Percentiles rank a stretch among this genome's conserved stretches.
Evolutionary conservation across 75 land plant species (phyloP).

Genomic region (Ceratopteris richardii): DNA sequence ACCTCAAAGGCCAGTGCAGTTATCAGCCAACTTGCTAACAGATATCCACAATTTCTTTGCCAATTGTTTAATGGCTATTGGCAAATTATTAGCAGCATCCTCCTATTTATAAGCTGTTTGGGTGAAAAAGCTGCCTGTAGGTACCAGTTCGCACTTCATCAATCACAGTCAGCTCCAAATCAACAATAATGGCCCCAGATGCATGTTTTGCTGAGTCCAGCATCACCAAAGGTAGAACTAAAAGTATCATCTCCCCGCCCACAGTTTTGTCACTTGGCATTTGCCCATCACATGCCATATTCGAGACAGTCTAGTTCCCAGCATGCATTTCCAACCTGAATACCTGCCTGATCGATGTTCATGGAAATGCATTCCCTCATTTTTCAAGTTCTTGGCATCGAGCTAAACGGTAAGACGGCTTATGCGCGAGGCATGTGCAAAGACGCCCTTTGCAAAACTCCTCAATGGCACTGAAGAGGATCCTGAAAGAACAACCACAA

Average conservation of each 20-base stretch:
- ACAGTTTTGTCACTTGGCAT: conserved; percentile 2
- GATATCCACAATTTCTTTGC: conserved; percentile 43
- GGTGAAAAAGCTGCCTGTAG: conserved; percentile 20
- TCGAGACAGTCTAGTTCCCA: too few relatives aligned
- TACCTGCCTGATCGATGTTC: too few relatives aligned
- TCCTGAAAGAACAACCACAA: too few relatives aligned
- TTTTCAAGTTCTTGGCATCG: too few relatives aligned
- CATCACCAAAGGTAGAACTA: not conserved
- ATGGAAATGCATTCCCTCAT: not conserved
- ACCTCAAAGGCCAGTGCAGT: too few relatives aligned
- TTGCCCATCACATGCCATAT: not conserved
- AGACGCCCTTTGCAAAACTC: too few relatives aligned
- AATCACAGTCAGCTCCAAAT: conserved; percentile 30
- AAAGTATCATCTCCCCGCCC: not conserved
- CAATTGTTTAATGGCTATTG: conserved; percentile 15
- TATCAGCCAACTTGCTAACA: conserved; percentile 29
- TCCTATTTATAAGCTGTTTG: not conserved
- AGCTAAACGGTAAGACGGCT: too few relatives aligned
- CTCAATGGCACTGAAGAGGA: too few relatives aligned
- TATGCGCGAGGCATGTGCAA: too few relatives aligned
- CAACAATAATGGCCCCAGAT: conserved; percentile 20
- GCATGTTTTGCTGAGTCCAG: conserved; percentile 24
- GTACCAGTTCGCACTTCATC: conserved; percentile 24
- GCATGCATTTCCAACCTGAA: too few relatives aligned
- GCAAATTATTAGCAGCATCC: too few relatives aligned